Base-by-base conservation (phyloP, 83 land plant species). In the Larix sibirica region DNA sequence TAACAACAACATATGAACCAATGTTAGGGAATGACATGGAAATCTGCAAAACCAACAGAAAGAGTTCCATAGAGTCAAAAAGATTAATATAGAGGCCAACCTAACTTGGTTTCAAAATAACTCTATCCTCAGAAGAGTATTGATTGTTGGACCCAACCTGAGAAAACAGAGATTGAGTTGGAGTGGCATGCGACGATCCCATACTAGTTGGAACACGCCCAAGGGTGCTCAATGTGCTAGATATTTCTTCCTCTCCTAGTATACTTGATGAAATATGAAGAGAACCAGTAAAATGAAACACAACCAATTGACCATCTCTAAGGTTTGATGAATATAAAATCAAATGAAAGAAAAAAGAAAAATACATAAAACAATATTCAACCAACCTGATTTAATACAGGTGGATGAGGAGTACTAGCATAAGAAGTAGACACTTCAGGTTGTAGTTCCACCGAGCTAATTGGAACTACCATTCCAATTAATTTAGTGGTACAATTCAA, bases 211-310 rank as follows among this genome's bases (percentile, higher is more conserved):
- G 83, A 38, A 87, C 70, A 42, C 85, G 92, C 74, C 92, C 94
- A 28, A 91, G 61, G 24, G 92, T 85, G 24, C 26, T 1, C 0
- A 94, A 54, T 20, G 78, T 73, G 44, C 85, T 83, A 44, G 87
- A 44, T 80, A 93, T 95, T 47, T 95, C 97, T 38, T 95, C 99
- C 79, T 92, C 99, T 73, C 79, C 80, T 59, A 88, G 54, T 59
- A 84, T 74, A 69, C 90, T 89, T 82, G 93, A 87, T 23, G 89
- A 23, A 50, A 85, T 59, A 86, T 85, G 89, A 2, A 83, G 81
- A 47, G 89, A 80, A 70, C 82, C 83, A 80, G 84, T 61, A 83
- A 86, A 85, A 89, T 90, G 47, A 68, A 76, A 40, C 80, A 40
- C 76, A 84, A 79, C 59, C 47, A 61, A 36, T 42, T 33, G 1